phyloP scores from a whole-genome alignment of 352 stramenopile species.

The Bremia lactucae region DNA sequence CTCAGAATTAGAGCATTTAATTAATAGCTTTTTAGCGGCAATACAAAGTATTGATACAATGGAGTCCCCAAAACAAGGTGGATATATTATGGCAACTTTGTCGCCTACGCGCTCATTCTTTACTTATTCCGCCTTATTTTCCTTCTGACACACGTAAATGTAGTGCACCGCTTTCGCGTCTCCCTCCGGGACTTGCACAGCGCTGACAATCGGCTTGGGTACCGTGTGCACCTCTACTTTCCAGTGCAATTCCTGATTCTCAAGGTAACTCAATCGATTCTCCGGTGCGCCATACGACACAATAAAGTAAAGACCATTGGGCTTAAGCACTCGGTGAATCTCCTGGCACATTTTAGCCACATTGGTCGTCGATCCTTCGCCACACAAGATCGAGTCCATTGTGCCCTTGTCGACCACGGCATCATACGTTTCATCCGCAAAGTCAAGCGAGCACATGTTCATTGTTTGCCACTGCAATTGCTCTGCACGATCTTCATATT shows the following conservation, averaged over 20 bases:
- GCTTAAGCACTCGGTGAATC: conserved; percentile 90
- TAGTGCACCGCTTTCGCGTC: conserved; percentile 93
- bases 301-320: conserved; percentile 90
- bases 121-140: conserved; percentile 32
- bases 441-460: conserved; percentile 91
- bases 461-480: conserved; percentile 91
- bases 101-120: neutral
- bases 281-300: conserved; percentile 93
- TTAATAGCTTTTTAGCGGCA: too few species aligned
- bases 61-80: too few species aligned
- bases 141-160: conserved; percentile 94
- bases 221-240: conserved; percentile 92
- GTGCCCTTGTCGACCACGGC: conserved; percentile 92
- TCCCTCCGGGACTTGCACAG: conserved; percentile 86
- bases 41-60: too few species aligned
- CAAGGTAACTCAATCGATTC: conserved; percentile 92
- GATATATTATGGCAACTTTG: conserved; percentile 1
- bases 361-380: conserved; percentile 91
- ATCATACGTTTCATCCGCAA: conserved; percentile 92
- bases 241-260: conserved; percentile 94
- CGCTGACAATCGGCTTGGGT: conserved; percentile 92
- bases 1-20: too few species aligned
- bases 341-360: conserved; percentile 93
- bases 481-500: conserved; percentile 87
- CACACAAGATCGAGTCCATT: conserved; percentile 92